Evolutionary conservation across 1,284 basidiomycete species (phyloP), one percentile per base, ranked within the genome.

Genomic region (Pascua sp.): DNA sequence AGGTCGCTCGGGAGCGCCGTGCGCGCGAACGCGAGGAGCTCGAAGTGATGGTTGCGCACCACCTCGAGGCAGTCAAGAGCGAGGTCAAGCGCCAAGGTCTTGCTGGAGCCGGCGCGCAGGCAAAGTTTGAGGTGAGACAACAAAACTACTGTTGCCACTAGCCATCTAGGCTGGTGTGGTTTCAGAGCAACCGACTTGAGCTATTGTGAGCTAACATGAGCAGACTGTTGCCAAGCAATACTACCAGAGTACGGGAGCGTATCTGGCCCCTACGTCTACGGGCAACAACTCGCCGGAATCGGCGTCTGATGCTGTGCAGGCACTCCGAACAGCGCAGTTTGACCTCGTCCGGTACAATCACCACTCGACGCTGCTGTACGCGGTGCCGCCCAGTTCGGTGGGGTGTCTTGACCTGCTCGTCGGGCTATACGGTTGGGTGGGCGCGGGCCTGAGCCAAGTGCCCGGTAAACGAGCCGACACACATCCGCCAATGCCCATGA

Each of bases 321-420:
- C 71, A 0, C 56, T 69, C 5, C 57, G 72, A 15, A 55, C 66
- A 36, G 71, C 76, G 4, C 69, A 74, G 56, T 77, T 71, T 61
- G 73, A 77, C 46, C 59, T 77, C 8, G 60, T 66, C 8, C 54
- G 72, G 38, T 77, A 75, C 55, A 70, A 67, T 24, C 69, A 74
- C 53, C 75, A 78, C 53, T 77, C 75, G 18, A 70, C 70, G 2
- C 52, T 76, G 37, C 67, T 78, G 3, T 75, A 73, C 57, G 68
- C 75, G 8, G 69, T 75, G 5, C 75, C 76, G 11, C 76, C 76
- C 1, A 72, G 67, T 47, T 75, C 72, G 7, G 60, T 73, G n/a
- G 60, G 65, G 9, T 75, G 72, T 44, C 51, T 78, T 12, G 74
- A 78, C 53, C 62, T 75, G 12, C 66, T 73, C 1, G 71, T 73